Percentiles rank a stretch among this genome's conserved stretches.
Conservation (phyloP, 176 grass and related monocot species). For the Chloris gayana region DNA sequence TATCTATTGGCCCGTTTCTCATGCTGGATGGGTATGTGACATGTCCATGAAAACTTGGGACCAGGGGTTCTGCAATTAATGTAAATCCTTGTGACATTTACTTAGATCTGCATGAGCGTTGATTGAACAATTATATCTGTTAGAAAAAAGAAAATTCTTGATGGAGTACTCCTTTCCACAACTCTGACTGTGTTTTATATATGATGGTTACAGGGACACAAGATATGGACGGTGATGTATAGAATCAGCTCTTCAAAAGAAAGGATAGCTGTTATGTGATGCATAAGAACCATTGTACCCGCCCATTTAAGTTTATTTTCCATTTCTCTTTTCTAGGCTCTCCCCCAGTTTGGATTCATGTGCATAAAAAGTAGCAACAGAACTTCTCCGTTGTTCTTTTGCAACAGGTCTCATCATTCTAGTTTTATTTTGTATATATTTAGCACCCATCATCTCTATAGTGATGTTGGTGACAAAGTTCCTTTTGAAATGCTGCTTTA, state of each 20-base stretch:
- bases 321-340: slow-evolving; percentile 33
- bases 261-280: slow-evolving; percentile 24
- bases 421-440: slow-evolving; percentile 51
- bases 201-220: slow-evolving; percentile 49
- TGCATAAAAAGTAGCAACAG: slow-evolving; percentile 68
- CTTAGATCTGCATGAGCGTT: not conserved
- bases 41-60: slow-evolving; percentile 2
- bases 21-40: not conserved
- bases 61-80: slow-evolving; percentile 1
- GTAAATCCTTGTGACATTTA: not conserved
- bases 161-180: not conserved
- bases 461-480: slow-evolving; percentile 52
- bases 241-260: slow-evolving; percentile 26
- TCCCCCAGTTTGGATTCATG: slow-evolving; percentile 31
- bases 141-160: not conserved
- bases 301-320: slow-evolving; percentile 33
- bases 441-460: slow-evolving; percentile 56
- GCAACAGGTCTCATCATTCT: slow-evolving; percentile 42
- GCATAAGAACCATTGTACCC: slow-evolving; percentile 28
- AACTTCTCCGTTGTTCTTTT: slow-evolving; percentile 31
- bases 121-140: not conserved
- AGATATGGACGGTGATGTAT: slow-evolving; percentile 54
- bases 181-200: not conserved
- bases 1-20: too few species aligned
- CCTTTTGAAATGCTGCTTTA: slow-evolving; percentile 32